These are phyloP conservation scores for Plasmodium knowlesi DNA, from an alignment of 169 alveolate genomes.

Conservation along the genomic window DNA sequence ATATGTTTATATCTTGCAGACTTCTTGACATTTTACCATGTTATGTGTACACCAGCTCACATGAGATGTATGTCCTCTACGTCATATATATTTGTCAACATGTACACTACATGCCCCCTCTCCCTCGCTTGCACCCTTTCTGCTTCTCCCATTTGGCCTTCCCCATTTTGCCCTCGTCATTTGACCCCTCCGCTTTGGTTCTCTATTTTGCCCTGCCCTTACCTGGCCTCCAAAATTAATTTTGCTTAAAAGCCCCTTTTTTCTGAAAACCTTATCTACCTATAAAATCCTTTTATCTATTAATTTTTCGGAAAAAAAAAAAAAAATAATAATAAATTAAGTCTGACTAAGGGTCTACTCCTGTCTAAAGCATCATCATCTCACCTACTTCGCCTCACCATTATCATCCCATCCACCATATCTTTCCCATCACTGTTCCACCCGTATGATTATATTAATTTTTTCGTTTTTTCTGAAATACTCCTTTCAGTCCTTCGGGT, in stretches of 20 bases:
- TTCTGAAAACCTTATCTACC: slow-evolving; percentile 9
- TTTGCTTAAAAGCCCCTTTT: slow-evolving; percentile 3
- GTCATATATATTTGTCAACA: background rate
- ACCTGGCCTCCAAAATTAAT: background rate
- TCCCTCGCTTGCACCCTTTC: background rate
- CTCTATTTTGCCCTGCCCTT: background rate
- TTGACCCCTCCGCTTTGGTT: background rate
- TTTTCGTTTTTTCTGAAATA: slow-evolving; percentile 2
- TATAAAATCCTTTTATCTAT: background rate
- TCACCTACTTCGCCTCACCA: background rate
- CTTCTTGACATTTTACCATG: no score
- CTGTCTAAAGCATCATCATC: background rate
- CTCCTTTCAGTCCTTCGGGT: background rate
- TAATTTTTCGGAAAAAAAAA: background rate
- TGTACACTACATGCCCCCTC: background rate
- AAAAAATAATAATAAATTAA: slow-evolving; percentile 2
- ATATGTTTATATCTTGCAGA: no score
- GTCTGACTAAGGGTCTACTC: background rate
- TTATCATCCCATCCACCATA: background rate
- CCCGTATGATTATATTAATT: background rate
- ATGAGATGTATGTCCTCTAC: background rate
- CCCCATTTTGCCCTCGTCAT: background rate
- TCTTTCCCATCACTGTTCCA: background rate
- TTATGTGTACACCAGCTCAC: background rate
- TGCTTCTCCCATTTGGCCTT: background rate